These are phyloP conservation scores for Saccharomycopsis hybrid DNA, from an alignment of 1,139 yeast genomes.

Conservation along the genomic window DNA sequence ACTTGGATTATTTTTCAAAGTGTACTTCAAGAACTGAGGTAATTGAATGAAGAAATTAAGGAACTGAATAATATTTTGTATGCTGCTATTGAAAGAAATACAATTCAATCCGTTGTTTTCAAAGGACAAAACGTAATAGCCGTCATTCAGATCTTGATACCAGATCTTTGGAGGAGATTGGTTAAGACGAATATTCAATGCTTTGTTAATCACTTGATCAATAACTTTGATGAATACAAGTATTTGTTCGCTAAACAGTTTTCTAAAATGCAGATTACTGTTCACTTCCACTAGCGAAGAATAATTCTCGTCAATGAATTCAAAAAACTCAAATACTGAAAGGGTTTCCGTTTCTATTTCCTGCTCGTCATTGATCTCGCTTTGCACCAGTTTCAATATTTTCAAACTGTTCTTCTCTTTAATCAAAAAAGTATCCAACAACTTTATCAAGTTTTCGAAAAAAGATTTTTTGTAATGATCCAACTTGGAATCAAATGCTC, in stretches of 20 bases:
- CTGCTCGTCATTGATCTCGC: neutral
- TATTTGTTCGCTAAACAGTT: neutral
- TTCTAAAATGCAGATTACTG: neutral
- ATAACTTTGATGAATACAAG: neutral
- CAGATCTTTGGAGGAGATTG: neutral
- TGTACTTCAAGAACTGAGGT: slow-evolving; percentile 8
- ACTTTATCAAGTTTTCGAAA: neutral
- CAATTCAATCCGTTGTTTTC: too few species aligned
- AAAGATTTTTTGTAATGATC: neutral
- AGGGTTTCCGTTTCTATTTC: neutral
- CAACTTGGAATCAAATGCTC: slow-evolving; percentile 1
- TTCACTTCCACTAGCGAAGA: neutral
- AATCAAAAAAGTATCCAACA: slow-evolving; percentile 7
- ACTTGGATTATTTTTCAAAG: slow-evolving; percentile 1
- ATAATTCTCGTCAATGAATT: slow-evolving; percentile 8
- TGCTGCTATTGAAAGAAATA: neutral
- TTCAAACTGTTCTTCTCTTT: too few species aligned
- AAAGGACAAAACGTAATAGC: neutral
- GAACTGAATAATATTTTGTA: slow-evolving; percentile 4
- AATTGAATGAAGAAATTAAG: slow-evolving; percentile 9
- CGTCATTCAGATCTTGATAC: too few species aligned
- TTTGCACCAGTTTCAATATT: too few species aligned
- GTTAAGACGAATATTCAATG: too few species aligned
- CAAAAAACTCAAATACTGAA: slow-evolving; percentile 4
- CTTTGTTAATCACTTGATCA: neutral